phyloP scores from a whole-genome alignment of 495 filamentous ascomycete genomes.

The Xylaria scruposa region DNA sequence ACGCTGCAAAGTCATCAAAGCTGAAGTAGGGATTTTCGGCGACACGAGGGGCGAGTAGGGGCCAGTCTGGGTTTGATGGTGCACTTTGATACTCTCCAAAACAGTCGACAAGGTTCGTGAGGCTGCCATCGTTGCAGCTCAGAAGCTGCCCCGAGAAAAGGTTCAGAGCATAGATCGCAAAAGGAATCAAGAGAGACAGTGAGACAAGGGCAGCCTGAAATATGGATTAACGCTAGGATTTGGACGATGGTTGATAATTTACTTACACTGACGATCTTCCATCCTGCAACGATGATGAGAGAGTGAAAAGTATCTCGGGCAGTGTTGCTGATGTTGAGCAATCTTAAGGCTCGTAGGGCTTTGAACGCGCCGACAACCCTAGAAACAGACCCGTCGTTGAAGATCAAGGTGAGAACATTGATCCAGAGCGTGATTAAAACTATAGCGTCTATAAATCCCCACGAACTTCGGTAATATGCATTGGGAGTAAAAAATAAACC shows the following conservation, averaged over 20 bases:
- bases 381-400: conserved; percentile 79
- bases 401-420: conserved; percentile 83
- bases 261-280: conserved; percentile 77
- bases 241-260: neutral
- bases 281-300: conserved; percentile 88
- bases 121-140: conserved; percentile 76
- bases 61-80: conserved; percentile 77
- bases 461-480: conserved; percentile 94
- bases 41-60: conserved; percentile 79
- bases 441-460: conserved; percentile 95
- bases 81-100: conserved; percentile 78
- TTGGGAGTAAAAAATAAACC: conserved; percentile 98
- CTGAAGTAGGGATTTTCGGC: conserved; percentile 83
- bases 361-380: conserved; percentile 96
- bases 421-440: conserved; percentile 96
- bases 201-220: conserved; percentile 84
- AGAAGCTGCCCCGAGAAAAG: conserved; percentile 86
- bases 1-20: conserved; percentile 92
- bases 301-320: conserved; percentile 97
- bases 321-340: conserved; percentile 96
- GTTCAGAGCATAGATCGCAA: conserved; percentile 93
- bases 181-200: conserved; percentile 90
- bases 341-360: conserved; percentile 87
- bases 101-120: conserved; percentile 72
- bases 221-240: conserved; percentile 19